Base-by-base conservation (phyloP, 768 basidiomycete species). In the Suillus luteus region DNA sequence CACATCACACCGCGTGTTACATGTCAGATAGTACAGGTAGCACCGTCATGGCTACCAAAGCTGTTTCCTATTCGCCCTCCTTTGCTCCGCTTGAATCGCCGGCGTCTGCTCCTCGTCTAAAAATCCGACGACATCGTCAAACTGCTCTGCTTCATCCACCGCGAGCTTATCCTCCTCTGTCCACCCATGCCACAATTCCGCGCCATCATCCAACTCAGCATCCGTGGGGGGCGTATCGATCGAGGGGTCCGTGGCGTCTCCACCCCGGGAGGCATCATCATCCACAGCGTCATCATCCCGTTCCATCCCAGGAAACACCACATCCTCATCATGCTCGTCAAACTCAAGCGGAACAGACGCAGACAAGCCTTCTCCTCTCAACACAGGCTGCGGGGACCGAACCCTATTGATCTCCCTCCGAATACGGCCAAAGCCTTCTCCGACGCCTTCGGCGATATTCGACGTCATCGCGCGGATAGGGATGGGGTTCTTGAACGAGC, bases 291-390 rank as follows among this genome's bases (percentile, higher is more conserved):
- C 64, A 48, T 68, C 68, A 10, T 62, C 64, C 5, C 61, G 59
- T 24, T 66, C 71, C 33, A 70, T 69, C n/a, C 69, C 73, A 15
- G 67, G 66, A 1, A 64, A 68, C 22, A 78, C 60, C 68, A 89
- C 86, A 55, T 87, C 86, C 61, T 90, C 87, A 61, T 90, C 89
- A 63, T 86, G 85, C 68, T 90, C 87, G 59, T 87, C 87, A 70
- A 90, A 90, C 68, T 82, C 79, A n/a, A 83, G 74, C 11, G 77
- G 76, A 0, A 80, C 79, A 1, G 65, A 69, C n/a, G 61, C 67
- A 11, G 68, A 69, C 33, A 71, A 67, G 51, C 61, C 68, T 52
- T 73, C 77, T 33, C 31, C 31, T 4, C 31, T 31, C 31, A 31
- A 1, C 31, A 67, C 67, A 31, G 79, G 68, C 62, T 71, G 72